Evolutionary conservation across 352 stramenopile genomes (phyloP).

Genomic region (Phytopythium helicoides): DNA sequence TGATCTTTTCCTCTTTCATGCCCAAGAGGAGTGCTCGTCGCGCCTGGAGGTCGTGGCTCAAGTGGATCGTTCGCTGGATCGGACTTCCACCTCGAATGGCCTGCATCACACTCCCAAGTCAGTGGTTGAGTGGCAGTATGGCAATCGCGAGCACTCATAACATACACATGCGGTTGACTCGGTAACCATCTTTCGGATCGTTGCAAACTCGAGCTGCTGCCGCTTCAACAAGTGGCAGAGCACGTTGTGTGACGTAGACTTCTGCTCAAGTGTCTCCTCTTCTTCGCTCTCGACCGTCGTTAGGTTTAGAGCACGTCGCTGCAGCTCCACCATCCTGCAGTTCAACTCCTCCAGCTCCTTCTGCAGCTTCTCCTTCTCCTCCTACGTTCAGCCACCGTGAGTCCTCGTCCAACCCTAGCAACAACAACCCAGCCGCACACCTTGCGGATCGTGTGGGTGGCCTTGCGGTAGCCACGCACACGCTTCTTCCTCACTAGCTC

Average conservation of each 20-base stretch:
- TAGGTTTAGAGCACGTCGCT: constrained; percentile 15
- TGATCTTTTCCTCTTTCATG: constrained; percentile 21
- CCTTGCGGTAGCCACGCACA: constrained; percentile 19
- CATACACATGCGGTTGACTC: constrained; percentile 25
- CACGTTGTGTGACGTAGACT: constrained; percentile 15
- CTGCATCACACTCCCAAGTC: constrained; percentile 2
- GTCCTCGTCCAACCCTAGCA: background rate
- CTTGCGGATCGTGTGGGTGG: constrained; percentile 32
- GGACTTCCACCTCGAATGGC: constrained; percentile 27
- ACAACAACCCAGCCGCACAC: constrained; percentile 9
- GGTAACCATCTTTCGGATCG: constrained; percentile 25
- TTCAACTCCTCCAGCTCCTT: constrained; percentile 19
- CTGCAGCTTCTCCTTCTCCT: constrained; percentile 26
- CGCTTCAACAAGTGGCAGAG: constrained; percentile 22
- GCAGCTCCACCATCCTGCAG: constrained; percentile 18
- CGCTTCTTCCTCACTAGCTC: constrained; percentile 18
- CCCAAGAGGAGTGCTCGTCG: constrained; percentile 9
- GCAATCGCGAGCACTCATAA: background rate
- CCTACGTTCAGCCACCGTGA: constrained; percentile 11
- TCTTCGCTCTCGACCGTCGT: constrained; percentile 5
- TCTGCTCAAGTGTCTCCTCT: constrained; percentile 7
- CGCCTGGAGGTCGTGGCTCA: constrained; percentile 13
- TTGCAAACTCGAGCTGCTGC: constrained; percentile 25
- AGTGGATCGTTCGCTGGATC: constrained; percentile 21
- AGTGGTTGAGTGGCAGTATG: background rate